These are phyloP conservation scores for Cystobasidium tubakii DNA, from an alignment of 768 basidiomycete species.

Conservation along the genomic window DNA sequence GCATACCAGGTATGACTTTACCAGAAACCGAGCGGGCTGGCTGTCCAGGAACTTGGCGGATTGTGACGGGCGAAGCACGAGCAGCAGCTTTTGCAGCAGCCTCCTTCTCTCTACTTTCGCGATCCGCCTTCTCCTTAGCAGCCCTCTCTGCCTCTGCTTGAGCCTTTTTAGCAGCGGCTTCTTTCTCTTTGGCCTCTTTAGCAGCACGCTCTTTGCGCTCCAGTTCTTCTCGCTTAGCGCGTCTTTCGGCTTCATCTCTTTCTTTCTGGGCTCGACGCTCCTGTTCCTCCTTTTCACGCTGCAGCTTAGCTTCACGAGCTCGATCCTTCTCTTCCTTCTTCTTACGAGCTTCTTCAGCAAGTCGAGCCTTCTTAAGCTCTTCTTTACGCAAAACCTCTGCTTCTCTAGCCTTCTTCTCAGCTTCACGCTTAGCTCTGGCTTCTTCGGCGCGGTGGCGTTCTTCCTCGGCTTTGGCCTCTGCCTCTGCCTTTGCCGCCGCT, in stretches of 20 bases:
- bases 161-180: conserved; percentile 45
- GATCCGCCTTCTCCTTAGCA: conserved; percentile 47
- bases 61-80: conserved; percentile 31
- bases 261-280: conserved; percentile 48
- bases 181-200: conserved; percentile 55
- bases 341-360: conserved; percentile 61
- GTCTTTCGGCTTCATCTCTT: conserved; percentile 52
- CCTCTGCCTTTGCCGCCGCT: conserved; percentile 67
- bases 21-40: conserved; percentile 3
- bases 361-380: conserved; percentile 54
- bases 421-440: conserved; percentile 72
- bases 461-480: conserved; percentile 72
- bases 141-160: conserved; percentile 58
- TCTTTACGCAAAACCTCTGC: conserved; percentile 65
- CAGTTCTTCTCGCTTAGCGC: conserved; percentile 56
- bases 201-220: conserved; percentile 48
- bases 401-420: conserved; percentile 52
- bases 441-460: conserved; percentile 76
- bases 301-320: conserved; percentile 67
- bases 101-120: conserved; percentile 42
- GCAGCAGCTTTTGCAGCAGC: conserved; percentile 41
- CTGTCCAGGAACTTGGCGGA: conserved; percentile 24
- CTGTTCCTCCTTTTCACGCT: conserved; percentile 63
- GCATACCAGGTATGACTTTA: conserved; percentile 41
- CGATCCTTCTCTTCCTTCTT: conserved; percentile 62